Percentiles rank a stretch among this genome's conserved stretches.
These are phyloP conservation scores for Ogataea nonfermentans DNA, from an alignment of 805 yeast species.

Conservation along the genomic window DNA sequence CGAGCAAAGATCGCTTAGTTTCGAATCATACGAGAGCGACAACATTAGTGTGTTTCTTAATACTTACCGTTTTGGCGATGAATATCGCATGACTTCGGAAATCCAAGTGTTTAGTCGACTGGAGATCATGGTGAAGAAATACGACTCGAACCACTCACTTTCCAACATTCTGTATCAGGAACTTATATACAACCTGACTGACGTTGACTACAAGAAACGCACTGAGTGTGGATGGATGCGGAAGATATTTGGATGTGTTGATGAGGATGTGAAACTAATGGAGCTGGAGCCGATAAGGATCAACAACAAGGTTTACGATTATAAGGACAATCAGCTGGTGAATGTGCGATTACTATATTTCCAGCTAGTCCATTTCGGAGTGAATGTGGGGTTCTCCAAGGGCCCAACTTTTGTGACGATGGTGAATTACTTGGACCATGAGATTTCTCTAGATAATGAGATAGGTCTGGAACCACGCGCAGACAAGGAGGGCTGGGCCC, in stretches of 20 bases:
- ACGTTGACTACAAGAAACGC: neutral
- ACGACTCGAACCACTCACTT: conserved; percentile 8
- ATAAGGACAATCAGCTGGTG: conserved; percentile 14
- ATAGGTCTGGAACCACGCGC: conserved; percentile 2
- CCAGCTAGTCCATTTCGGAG: conserved; percentile 12
- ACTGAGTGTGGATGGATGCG: neutral
- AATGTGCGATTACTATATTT: conserved; percentile 17
- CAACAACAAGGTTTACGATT: conserved; percentile 20
- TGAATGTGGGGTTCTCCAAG: conserved; percentile 4
- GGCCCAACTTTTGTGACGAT: conserved; percentile 9
- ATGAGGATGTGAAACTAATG: conserved; percentile 1
- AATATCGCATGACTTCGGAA: neutral
- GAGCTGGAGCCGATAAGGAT: conserved; percentile 10
- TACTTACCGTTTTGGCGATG: conserved; percentile 8
- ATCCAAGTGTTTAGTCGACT: conserved; percentile 8
- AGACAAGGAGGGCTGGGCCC: conserved; percentile 6
- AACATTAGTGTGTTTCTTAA: conserved; percentile 15
- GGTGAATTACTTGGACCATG: conserved; percentile 12
- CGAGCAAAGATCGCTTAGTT: conserved; percentile 8
- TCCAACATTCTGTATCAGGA: conserved; percentile 21
- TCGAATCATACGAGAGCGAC: conserved; percentile 17
- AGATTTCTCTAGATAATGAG: conserved; percentile 15
- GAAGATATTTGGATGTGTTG: neutral
- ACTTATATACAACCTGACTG: conserved; percentile 14
- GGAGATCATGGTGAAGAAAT: conserved; percentile 22